These are phyloP conservation scores for Actinomortierella wolfii DNA, from an alignment of 371 early-diverging fungal genomes.

Conservation along the genomic window DNA sequence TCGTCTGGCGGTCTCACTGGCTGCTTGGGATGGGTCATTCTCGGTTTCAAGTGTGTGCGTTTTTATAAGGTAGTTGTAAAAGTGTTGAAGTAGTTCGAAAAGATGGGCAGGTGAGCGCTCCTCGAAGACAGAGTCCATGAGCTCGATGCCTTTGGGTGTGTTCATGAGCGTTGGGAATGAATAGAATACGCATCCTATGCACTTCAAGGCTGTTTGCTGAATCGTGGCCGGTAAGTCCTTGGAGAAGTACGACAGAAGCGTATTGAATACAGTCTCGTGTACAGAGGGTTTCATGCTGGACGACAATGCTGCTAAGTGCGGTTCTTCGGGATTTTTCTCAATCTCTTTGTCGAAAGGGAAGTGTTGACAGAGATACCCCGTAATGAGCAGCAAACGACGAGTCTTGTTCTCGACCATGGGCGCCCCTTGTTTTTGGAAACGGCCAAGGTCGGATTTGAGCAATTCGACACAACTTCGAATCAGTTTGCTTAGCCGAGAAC, in stretches of 20 bases:
- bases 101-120: slow-evolving; percentile 55
- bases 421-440: slow-evolving; percentile 30
- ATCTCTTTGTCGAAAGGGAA: slow-evolving; percentile 77
- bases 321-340: slow-evolving; percentile 48
- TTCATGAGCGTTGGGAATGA: slow-evolving; percentile 75
- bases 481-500: slow-evolving; percentile 66
- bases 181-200: slow-evolving; percentile 73
- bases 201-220: slow-evolving; percentile 49
- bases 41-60: slow-evolving; percentile 50
- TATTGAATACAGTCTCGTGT: slow-evolving; percentile 15
- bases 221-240: slow-evolving; percentile 16
- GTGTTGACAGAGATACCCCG: slow-evolving; percentile 71
- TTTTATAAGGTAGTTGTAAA: slow-evolving; percentile 74
- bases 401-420: slow-evolving; percentile 41
- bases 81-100: slow-evolving; percentile 69
- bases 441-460: slow-evolving; percentile 26
- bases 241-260: slow-evolving; percentile 5
- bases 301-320: slow-evolving; percentile 40
- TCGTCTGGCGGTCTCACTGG: slow-evolving; percentile 79
- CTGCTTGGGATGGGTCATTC: slow-evolving; percentile 26
- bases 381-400: slow-evolving; percentile 65
- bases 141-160: slow-evolving; percentile 50
- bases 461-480: slow-evolving; percentile 59
- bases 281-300: slow-evolving; percentile 10
- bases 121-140: slow-evolving; percentile 75